Evolutionary conservation across 257 asterid species (phyloP).

Genomic region (Fraxinus excelsior): DNA sequence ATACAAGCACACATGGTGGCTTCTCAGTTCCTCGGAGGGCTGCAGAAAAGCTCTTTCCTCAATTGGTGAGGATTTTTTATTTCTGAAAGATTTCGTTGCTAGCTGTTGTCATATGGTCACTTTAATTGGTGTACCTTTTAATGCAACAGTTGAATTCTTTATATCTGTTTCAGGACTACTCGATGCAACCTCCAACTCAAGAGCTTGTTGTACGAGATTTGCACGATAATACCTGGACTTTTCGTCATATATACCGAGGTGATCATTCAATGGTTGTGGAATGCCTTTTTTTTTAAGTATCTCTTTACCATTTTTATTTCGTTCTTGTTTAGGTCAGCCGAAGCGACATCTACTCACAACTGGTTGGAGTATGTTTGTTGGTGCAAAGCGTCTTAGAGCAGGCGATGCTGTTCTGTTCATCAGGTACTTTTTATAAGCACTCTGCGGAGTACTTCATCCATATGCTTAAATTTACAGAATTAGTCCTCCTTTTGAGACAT

Average conservation of each 20-base stretch:
- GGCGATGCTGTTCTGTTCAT: constrained; percentile 92
- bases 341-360: constrained; percentile 94
- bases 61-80: constrained; percentile 50
- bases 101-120: not conserved
- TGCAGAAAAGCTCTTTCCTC: constrained; percentile 94
- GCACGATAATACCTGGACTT: constrained; percentile 91
- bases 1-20: constrained; percentile 98
- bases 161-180: constrained; percentile 59
- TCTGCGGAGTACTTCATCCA: not conserved
- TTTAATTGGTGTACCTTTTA: not conserved
- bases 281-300: not conserved
- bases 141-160: not conserved
- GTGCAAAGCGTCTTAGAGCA: constrained; percentile 91
- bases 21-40: constrained; percentile 97
- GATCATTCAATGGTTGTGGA: constrained; percentile 10
- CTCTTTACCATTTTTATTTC: constrained; percentile 5
- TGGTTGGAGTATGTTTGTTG: constrained; percentile 99
- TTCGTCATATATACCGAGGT: constrained; percentile 97
- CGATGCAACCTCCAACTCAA: constrained; percentile 96
- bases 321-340: constrained; percentile 75
- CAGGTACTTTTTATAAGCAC: constrained; percentile 50
- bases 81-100: constrained; percentile 6
- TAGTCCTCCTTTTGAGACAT: not conserved
- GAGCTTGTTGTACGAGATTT: constrained; percentile 92
- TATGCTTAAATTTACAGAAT: not conserved